Base-by-base conservation (phyloP, 352 stramenopile species). In the Blastocystis sp. region DNA sequence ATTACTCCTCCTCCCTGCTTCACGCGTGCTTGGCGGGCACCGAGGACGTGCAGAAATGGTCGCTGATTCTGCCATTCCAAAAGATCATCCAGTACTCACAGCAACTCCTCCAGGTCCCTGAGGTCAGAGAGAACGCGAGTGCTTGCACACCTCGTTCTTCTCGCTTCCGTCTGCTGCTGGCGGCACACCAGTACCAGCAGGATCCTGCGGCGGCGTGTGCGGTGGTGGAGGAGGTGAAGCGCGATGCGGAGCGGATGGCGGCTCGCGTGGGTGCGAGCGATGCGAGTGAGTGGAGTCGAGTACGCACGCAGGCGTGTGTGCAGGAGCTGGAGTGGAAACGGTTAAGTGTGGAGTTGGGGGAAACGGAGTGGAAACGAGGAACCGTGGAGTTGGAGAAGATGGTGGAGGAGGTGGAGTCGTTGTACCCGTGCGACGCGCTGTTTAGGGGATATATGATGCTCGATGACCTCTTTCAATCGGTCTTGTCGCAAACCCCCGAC, bases 271-370 rank as follows among this genome's bases (percentile, higher is more conserved):
- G 6, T 6, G 45, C 6, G 16, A 55, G 45, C 16, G 45, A 55
- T 19, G 6, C 16, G 45, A 55, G 45, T 16, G 45, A 55, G 45
- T 55, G 45, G 45, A 16, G 9, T 6, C 9, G 45, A 55, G 16
- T 55, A 55, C 45, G 45, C 6, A 41, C 6, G 19, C 45, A 16
- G 19, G 24, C 19, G 19, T 31, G 35, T 35, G 63, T 74, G 63
- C 12, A 74, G 63, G 63, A 74, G 29, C 35, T 74, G 35, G 39
- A 24, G 10, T 74, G 63, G 39, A 3, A 74, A 69, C 29, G 12
- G 12, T 24, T 29, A 26, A 26, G 29, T 24, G n/a, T 37, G 3
- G 29, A 16, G 62, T 69, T 69, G 29, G 62, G 35, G 29, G 62
- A 69, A 33, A 1, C 35, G 62, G 62, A 69, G 29, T 37, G n/a